phyloP scores from a whole-genome alignment of 345 rosid species.

The Linum usitatissimum region DNA sequence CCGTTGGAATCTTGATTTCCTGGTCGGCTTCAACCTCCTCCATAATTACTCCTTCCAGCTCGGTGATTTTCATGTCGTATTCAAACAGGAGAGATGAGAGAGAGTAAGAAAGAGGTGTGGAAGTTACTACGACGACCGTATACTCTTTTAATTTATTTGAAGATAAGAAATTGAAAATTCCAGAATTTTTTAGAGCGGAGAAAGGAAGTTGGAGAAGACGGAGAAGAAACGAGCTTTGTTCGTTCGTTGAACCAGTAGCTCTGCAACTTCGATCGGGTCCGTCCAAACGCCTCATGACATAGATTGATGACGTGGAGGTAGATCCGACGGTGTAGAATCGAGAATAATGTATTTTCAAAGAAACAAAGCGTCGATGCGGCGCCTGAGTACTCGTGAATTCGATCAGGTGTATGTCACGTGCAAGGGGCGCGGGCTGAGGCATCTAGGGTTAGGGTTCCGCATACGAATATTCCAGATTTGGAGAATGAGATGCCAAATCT shows the following conservation, averaged over 20 bases:
- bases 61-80: constrained; percentile 37
- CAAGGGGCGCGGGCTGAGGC: constrained; percentile 7
- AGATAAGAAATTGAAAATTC: constrained; percentile 1
- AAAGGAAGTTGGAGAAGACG: constrained; percentile 12
- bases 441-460: constrained; percentile 26
- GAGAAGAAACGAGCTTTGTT: constrained; percentile 24
- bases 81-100: neutral
- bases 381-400: constrained; percentile 14
- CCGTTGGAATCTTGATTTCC: neutral
- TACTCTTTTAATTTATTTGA: constrained; percentile 10
- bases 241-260: constrained; percentile 46
- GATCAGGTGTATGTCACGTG: constrained; percentile 36
- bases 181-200: constrained; percentile 3
- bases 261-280: constrained; percentile 48
- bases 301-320: constrained; percentile 41
- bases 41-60: constrained; percentile 28
- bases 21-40: constrained; percentile 23
- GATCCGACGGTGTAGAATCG: constrained; percentile 34
- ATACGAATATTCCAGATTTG: no score
- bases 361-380: constrained; percentile 23
- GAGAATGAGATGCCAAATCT: no score
- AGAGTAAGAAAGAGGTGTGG: constrained; percentile 1
- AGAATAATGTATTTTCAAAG: constrained; percentile 24
- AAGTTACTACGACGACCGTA: neutral
- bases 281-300: constrained; percentile 31